Evolutionary conservation across 2,329 filamentous ascomycete genomes (phyloP).

Genomic region (Beauveria bassiana): DNA sequence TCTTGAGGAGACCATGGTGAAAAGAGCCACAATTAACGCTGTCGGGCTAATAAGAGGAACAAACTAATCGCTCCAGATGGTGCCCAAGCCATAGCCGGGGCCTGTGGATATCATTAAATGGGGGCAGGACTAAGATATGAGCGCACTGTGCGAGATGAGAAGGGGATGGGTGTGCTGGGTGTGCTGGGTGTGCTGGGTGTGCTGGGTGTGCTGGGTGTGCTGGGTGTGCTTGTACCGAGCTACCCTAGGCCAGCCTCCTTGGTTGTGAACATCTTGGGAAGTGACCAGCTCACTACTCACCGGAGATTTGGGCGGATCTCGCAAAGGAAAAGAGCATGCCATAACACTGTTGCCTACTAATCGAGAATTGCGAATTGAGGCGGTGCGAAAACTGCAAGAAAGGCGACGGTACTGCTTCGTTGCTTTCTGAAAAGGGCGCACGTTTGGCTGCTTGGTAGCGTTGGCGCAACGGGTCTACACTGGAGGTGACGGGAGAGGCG

Average conservation of each 20-base stretch:
- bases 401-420: neutral
- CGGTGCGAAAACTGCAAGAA: neutral
- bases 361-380: neutral
- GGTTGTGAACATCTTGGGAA: neutral
- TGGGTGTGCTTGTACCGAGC: no score
- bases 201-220: no score
- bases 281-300: neutral
- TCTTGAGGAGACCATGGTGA: neutral
- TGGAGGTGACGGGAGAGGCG: neutral
- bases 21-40: conserved; percentile 6
- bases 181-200: no score
- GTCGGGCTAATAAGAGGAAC: neutral
- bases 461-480: neutral
- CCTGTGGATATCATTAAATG: conserved; percentile 5
- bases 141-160: conserved; percentile 10
- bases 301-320: neutral
- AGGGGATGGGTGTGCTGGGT: neutral
- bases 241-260: neutral
- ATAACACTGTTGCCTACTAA: neutral
- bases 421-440: neutral
- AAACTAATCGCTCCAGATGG: conserved; percentile 10
- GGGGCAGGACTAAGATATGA: conserved; percentile 6
- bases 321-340: neutral
- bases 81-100: neutral
- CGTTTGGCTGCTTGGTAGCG: neutral